Conservation (phyloP, 768 basidiomycete species). For the Roridomyces roridus region DNA sequence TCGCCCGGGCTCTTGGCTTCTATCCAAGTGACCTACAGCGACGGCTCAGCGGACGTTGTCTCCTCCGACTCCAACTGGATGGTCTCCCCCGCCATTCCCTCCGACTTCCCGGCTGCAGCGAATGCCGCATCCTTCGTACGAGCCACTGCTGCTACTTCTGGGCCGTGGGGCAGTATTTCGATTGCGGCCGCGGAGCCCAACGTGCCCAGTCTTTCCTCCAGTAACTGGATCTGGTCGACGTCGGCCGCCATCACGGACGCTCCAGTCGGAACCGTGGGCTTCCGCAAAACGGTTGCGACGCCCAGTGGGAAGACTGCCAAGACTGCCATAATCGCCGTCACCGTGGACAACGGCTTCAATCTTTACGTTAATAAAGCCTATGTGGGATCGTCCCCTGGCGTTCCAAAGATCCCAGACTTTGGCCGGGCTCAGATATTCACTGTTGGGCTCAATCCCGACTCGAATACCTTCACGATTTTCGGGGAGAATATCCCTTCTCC, state of each 20-base stretch:
- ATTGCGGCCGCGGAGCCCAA: neutral
- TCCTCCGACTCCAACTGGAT: slow-evolving; percentile 10
- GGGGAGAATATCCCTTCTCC: neutral
- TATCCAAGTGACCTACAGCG: slow-evolving; percentile 1
- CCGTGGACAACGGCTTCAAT: slow-evolving; percentile 3
- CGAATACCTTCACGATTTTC: slow-evolving; percentile 5
- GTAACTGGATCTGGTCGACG: slow-evolving; percentile 14
- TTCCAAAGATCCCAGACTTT: neutral
- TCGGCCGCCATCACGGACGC: neutral
- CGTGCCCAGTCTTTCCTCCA: neutral
- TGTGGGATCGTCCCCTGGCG: neutral
- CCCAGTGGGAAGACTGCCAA: slow-evolving; percentile 2
- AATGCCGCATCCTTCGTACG: neutral
- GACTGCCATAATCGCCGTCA: neutral
- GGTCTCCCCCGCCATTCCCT: neutral
- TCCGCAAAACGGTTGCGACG: slow-evolving; percentile 3
- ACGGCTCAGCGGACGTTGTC: neutral
- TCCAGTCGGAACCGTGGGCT: slow-evolving; percentile 1
- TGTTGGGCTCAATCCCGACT: neutral
- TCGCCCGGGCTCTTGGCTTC: slow-evolving; percentile 9
- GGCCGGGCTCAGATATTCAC: slow-evolving; percentile 5
- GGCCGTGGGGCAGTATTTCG: slow-evolving; percentile 6
- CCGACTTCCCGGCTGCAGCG: slow-evolving; percentile 4
- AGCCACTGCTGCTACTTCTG: slow-evolving; percentile 2
- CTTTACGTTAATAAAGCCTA: slow-evolving; percentile 10